These are phyloP conservation scores for Wickerhamiella lipophila DNA, from an alignment of 805 yeast species.

Conservation along the genomic window DNA sequence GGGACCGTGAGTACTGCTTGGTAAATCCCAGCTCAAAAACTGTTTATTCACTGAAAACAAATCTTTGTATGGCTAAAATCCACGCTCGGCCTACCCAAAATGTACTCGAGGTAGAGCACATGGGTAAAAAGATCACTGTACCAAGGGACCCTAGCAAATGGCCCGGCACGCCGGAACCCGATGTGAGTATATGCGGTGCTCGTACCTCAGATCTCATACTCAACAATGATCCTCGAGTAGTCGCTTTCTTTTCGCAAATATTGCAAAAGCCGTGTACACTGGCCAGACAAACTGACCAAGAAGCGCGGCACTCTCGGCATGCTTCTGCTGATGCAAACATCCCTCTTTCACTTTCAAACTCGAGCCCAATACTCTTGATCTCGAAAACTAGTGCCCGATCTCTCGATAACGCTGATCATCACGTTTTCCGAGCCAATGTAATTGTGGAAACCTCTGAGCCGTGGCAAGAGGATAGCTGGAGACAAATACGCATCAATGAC, in stretches of 20 bases:
- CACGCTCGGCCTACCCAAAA: conserved; percentile 23
- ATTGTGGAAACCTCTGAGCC: conserved; percentile 24
- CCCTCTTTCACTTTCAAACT: conserved; percentile 24
- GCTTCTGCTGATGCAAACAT: conserved; percentile 7
- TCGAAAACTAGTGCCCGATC: conserved; percentile 26
- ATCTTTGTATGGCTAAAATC: conserved; percentile 29
- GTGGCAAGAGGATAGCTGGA: conserved; percentile 34
- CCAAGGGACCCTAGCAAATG: conserved; percentile 13
- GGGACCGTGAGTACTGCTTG: conserved; percentile 34
- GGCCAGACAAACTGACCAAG: conserved; percentile 20
- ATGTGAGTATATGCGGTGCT: not conserved
- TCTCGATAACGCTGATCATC: conserved; percentile 14
- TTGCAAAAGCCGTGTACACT: conserved; percentile 30
- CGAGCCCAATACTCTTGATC: conserved; percentile 32
- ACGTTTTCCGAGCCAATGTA: conserved; percentile 32
- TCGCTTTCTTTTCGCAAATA: conserved; percentile 25
- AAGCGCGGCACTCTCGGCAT: conserved; percentile 7
- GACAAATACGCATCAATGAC: conserved; percentile 15
- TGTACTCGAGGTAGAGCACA: not conserved
- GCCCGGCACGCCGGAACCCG: not conserved
- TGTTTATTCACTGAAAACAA: conserved; percentile 29
- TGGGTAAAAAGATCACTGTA: conserved; percentile 1
- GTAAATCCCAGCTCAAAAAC: conserved; percentile 22
- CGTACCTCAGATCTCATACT: conserved; percentile 5
- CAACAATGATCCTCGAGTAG: conserved; percentile 19